These are phyloP conservation scores for Penicillium argentinense DNA, from an alignment of 495 filamentous ascomycete genomes.

Conservation along the genomic window DNA sequence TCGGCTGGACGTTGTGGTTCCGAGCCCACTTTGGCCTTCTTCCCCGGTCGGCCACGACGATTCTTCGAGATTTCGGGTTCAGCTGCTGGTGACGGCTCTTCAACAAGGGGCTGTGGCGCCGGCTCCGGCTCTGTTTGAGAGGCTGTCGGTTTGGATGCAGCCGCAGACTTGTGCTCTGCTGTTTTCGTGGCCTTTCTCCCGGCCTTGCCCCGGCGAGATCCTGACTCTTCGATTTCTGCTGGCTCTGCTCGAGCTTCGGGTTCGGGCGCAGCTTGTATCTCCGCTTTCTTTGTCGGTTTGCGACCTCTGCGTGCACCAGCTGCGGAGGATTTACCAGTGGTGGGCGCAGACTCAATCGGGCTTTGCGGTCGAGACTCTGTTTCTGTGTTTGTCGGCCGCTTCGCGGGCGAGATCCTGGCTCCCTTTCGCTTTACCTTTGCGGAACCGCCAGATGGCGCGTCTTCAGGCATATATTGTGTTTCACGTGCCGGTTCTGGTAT, in stretches of 20 bases:
- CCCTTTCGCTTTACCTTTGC: background rate
- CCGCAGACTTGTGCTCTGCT: background rate
- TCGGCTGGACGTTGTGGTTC: constrained; percentile 1
- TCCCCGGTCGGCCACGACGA: constrained; percentile 3
- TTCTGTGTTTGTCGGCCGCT: background rate
- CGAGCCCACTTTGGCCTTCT: constrained; percentile 1
- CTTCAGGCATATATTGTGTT: background rate
- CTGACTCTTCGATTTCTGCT: background rate
- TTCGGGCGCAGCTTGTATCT: background rate
- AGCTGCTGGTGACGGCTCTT: constrained; percentile 1
- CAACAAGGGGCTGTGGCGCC: background rate
- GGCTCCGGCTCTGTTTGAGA: constrained; percentile 10
- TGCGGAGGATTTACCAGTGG: constrained; percentile 8
- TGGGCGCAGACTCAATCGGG: background rate
- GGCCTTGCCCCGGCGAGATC: background rate
- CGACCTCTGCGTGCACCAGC: constrained; percentile 2
- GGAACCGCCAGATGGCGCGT: background rate
- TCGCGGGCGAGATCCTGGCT: background rate
- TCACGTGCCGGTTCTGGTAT: background rate
- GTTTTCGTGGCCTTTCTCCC: background rate
- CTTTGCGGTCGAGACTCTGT: background rate
- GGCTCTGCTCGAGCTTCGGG: background rate
- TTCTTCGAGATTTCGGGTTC: constrained; percentile 5
- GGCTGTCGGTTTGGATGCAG: background rate
- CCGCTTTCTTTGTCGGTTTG: constrained; percentile 1